Base-by-base conservation (phyloP, 306 rosid species). In the Sechiopsis laciniata region DNA sequence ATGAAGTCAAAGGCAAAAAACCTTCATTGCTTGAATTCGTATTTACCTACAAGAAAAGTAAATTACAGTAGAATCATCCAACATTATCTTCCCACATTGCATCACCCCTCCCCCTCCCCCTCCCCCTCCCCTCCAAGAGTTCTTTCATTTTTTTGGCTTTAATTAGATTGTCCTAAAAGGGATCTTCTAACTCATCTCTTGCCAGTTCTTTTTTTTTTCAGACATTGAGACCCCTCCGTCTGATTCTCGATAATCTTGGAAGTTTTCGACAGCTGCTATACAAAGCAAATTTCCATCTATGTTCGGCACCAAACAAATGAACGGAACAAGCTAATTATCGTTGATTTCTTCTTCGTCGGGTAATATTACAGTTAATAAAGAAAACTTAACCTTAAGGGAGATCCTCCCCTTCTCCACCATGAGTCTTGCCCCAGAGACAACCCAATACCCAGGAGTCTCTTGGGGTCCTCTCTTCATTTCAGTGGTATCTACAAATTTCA, bases 391-490 rank as follows among this genome's bases (percentile, higher is more conserved):
- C 53, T 90, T 82, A 7, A 93, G 86, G 53, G 96, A 90, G 73
- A 93, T 88, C 81, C 74, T 87, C 13, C 96, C 97, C 87, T 90
- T 93, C 75, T 93, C 98, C 15, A 93, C 96, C 11, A 84, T 21
- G 16, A 90, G 97, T 74, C 89, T 93, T 72, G 98, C 98, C 58
- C 98, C 98, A 9, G 98, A 87, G 59, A 90, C 92, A 78, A 93
- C 94, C 98, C 98, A 93, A 81, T 93, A 93, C 53, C 98, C 98
- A 19, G 98, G 98, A 82, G 80, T 74, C 78, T 93, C 98, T 53
- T 90, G 96, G 19, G 98, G 98, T 62, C 98, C 98, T 83, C 98
- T 81, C 17, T 82, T 82, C 97, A 93, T 88, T 84, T 93, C 98
- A n/a, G 94, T 85, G 12, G 96, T 82, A 83, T 93, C 97, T 17